phyloP scores from a whole-genome alignment of 2,329 filamentous ascomycete genomes.

The Pestalotiopsis sp. region DNA sequence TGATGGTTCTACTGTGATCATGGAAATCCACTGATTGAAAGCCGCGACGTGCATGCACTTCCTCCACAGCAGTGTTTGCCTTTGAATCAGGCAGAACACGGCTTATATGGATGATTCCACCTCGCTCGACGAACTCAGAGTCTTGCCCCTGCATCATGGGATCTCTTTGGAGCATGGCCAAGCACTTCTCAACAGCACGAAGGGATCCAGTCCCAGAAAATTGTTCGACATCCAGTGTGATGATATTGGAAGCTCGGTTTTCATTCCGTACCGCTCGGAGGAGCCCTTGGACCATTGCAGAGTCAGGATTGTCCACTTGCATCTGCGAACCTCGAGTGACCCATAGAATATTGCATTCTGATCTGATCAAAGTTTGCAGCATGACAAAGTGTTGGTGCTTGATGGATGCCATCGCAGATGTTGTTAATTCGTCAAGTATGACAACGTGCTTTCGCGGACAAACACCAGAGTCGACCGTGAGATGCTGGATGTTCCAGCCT shows the following conservation, averaged over 20 bases:
- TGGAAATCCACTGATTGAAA: slow-evolving; percentile 28
- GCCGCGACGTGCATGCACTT: neutral
- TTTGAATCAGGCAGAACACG: neutral
- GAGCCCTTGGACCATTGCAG: slow-evolving; percentile 20
- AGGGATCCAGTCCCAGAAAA: neutral
- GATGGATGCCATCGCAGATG: slow-evolving; percentile 10
- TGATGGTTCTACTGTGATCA: slow-evolving; percentile 10
- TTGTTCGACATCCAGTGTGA: neutral
- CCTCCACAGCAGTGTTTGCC: neutral
- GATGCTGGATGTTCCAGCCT: neutral
- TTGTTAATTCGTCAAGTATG: slow-evolving; percentile 13
- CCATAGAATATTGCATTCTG: slow-evolving; percentile 23
- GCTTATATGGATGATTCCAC: neutral
- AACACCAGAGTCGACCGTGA: neutral
- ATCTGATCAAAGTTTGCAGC: neutral
- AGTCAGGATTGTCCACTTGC: slow-evolving; percentile 21
- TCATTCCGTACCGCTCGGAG: slow-evolving; percentile 12
- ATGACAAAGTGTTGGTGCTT: slow-evolving; percentile 9
- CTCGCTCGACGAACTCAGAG: neutral
- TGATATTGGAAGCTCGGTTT: neutral
- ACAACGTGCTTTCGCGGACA: neutral
- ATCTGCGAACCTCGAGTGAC: slow-evolving; percentile 24
- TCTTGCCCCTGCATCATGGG: neutral
- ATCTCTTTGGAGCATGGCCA: neutral
- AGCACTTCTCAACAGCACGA: too few relatives aligned